Base-by-base conservation (phyloP, 805 yeast genomes). In the Starmerella stellata region DNA sequence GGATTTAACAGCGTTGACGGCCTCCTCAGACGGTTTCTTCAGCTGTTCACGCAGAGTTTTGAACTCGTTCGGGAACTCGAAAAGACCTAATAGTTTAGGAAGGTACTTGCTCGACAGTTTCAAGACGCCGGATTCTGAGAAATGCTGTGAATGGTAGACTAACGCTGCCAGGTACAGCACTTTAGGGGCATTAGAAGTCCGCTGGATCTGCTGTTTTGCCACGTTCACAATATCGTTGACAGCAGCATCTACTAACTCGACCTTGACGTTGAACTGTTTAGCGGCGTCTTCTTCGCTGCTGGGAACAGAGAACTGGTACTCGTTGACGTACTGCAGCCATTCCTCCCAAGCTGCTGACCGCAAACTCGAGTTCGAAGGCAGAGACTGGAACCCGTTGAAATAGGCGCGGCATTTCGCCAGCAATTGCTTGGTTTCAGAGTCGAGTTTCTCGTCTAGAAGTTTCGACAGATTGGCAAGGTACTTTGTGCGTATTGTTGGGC, bases 71-170 rank as follows among this genome's bases (percentile, higher is more conserved):
- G 52, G 50, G 34, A 50, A 45, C 20, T 36, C 44, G 36, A 51
- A 44, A 17, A 36, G 43, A 35, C 51, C 51, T 31, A 55, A 43
- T 3, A 56, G 32, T 25, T 51, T 51, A 5, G 59, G 58, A 17
- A 53, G 51, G 16, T 45, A 43, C 38, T 53, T 55, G 14, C 60
- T 58, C 4, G 48, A 35, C 21, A 52, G 39, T 18, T 48, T 42
- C 17, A 56, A 42, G 9, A 47, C 28, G 2, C 53, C 53, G 28
- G 27, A 25, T 7, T 44, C 41, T 4, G 38, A 37, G 18, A 33
- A 34, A 16, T 43, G 36, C 4, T 19, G 16, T 3, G 52, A 45
- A 30, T 51, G 51, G 29, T 39, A 40, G 4, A 49, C 37, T 5
- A 45, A 42, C 3, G 45, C 42, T 1, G 58, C 55, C 21, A 52